Percentiles rank a stretch among this genome's conserved stretches.
phyloP scores from a whole-genome alignment of 306 rosid genomes.

The Rosa chinensis region DNA sequence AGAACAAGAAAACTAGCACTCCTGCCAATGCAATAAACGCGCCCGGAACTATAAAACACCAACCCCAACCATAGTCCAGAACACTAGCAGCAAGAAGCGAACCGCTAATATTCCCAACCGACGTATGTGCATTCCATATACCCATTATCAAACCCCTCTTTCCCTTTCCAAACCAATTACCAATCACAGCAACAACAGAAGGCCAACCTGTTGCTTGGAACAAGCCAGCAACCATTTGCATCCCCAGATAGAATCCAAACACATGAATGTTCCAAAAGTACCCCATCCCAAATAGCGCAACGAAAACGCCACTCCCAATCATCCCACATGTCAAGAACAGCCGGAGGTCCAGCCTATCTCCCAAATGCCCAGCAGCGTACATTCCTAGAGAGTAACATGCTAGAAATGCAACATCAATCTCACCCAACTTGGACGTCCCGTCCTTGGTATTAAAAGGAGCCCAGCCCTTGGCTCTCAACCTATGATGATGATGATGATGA shows the following conservation, averaged over 20 bases:
- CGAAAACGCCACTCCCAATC: conserved; percentile 77
- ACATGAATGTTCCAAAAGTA: conserved; percentile 59
- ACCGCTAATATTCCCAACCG: conserved; percentile 75
- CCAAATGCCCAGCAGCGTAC: conserved; percentile 78
- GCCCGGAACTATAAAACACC: conserved; percentile 68
- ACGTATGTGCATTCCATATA: conserved; percentile 82
- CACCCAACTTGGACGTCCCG: conserved; percentile 68
- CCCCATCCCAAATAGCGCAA: conserved; percentile 71
- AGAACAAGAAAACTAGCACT: conserved; percentile 50
- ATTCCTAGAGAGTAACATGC: conserved; percentile 68
- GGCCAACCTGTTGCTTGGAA: conserved; percentile 95
- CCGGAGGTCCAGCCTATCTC: conserved; percentile 62
- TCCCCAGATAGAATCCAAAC: conserved; percentile 54
- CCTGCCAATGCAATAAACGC: conserved; percentile 57
- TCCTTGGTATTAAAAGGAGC: conserved; percentile 59
- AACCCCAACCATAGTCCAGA: conserved; percentile 85
- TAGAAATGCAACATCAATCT: conserved; percentile 70
- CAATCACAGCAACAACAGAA: conserved; percentile 81
- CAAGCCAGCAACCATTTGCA: conserved; percentile 80
- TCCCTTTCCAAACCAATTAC: conserved; percentile 84
- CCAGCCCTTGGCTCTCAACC: conserved; percentile 43
- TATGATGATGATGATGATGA: not conserved
- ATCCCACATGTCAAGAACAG: conserved; percentile 59
- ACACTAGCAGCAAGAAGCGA: conserved; percentile 79
- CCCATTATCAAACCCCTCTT: conserved; percentile 86